Percentiles rank a stretch among this genome's conserved stretches.
phyloP scores from a whole-genome alignment of 176 grass and related monocot genomes.

The Alopecurus myosuroides region DNA sequence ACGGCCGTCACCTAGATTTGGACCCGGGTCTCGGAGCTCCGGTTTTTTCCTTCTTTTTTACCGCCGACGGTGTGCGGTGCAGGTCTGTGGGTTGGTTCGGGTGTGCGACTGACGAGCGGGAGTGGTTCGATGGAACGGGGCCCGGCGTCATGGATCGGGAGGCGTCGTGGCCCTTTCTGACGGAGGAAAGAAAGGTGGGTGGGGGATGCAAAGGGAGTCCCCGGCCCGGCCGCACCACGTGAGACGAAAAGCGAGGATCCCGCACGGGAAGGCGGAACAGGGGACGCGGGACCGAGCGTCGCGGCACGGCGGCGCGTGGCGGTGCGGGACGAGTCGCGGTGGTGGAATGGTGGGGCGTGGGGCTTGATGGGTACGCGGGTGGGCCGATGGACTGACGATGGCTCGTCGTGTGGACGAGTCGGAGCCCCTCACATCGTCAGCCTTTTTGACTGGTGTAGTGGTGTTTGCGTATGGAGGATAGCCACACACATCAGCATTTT shows the following conservation, averaged over 20 bases:
- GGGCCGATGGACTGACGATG: neutral
- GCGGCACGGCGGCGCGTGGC: neutral
- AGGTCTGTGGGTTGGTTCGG: neutral
- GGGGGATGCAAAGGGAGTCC: neutral
- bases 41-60: slow-evolving; percentile 2
- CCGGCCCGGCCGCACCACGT: slow-evolving; percentile 25
- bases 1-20: slow-evolving; percentile 56
- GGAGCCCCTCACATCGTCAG: neutral
- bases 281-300: neutral
- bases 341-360: neutral
- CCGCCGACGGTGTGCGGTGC: neutral
- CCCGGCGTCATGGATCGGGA: slow-evolving; percentile 5
- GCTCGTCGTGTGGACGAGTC: neutral
- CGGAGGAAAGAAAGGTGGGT: neutral
- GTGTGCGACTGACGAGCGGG: slow-evolving; percentile 13
- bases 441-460: neutral
- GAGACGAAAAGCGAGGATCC: slow-evolving; percentile 25
- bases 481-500: neutral
- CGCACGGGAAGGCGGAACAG: neutral
- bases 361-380: neutral
- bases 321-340: neutral
- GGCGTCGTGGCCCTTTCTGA: neutral
- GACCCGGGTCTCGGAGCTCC: slow-evolving; percentile 32
- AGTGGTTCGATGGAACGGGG: slow-evolving; percentile 4
- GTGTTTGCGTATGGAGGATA: neutral